Percentiles rank a stretch among this genome's conserved stretches.
Conservation (phyloP, 2,329 filamentous ascomycete species). For the Aspergillus quadricinctus region DNA sequence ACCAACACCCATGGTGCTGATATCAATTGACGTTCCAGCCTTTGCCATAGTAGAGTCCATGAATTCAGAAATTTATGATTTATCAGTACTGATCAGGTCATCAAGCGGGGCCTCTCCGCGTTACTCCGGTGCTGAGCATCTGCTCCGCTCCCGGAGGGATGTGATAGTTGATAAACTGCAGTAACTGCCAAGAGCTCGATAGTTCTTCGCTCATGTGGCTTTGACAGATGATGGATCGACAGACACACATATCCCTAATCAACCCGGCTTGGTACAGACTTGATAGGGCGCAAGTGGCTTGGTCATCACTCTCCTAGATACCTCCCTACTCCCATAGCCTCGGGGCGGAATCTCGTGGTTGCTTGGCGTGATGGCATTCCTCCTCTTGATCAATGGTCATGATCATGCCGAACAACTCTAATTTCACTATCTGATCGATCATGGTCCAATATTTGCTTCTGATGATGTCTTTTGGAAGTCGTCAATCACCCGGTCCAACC, state of each 20-base stretch:
- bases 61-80: too few relatives aligned
- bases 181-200: neutral
- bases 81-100: too few relatives aligned
- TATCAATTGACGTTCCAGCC: too few relatives aligned
- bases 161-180: neutral
- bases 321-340: too few relatives aligned
- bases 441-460: neutral
- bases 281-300: neutral
- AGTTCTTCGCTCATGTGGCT: neutral
- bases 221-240: neutral
- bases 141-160: slow-evolving; percentile 1
- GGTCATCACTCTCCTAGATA: too few relatives aligned
- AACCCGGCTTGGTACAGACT: neutral
- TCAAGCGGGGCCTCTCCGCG: too few relatives aligned
- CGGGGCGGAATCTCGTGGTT: neutral
- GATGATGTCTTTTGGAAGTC: neutral
- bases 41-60: too few relatives aligned
- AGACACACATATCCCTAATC: neutral
- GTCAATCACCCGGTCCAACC: neutral
- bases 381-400: neutral
- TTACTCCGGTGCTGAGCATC: too few relatives aligned
- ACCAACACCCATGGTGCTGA: too few relatives aligned
- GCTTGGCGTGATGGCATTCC: neutral
- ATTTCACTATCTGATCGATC: neutral
- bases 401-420: neutral